Conservation (phyloP, 495 filamentous ascomycete genomes). For the Jackrogersella multiformis region DNA sequence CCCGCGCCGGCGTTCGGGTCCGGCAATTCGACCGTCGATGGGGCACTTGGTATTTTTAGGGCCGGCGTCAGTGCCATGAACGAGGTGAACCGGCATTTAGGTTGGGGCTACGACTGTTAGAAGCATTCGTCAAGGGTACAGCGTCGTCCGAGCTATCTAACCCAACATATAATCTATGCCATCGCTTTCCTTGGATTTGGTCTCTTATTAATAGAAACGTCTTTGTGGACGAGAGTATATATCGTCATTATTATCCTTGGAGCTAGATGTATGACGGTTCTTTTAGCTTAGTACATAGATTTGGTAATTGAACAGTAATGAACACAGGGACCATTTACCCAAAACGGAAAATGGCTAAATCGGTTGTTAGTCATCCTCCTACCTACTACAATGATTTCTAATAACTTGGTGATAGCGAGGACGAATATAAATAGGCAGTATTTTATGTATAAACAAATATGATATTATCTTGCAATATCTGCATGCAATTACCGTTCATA, state of each 20-base stretch:
- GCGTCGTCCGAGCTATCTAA: neutral
- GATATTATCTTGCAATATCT: neutral
- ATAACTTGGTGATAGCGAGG: neutral
- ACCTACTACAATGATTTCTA: neutral
- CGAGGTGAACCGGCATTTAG: constrained; percentile 56
- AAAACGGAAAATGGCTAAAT: neutral
- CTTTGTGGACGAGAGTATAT: constrained; percentile 13
- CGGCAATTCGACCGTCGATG: constrained; percentile 41
- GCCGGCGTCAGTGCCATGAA: constrained; percentile 54
- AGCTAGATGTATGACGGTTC: neutral
- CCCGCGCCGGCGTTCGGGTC: constrained; percentile 39
- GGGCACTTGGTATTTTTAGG: constrained; percentile 46
- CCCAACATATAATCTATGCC: constrained; percentile 4
- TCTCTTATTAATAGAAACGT: neutral
- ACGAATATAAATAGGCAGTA: neutral
- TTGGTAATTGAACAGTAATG: too few relatives aligned
- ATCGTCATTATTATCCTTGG: constrained; percentile 16
- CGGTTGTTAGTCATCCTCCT: neutral
- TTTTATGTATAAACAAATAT: too few relatives aligned
- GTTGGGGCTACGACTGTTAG: constrained; percentile 54
- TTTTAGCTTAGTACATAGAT: neutral
- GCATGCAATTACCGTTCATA: neutral
- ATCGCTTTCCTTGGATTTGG: constrained; percentile 8
- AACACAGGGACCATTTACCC: constrained; percentile 28
- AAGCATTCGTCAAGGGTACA: neutral